A percentile compares a stretch with the other conserved stretches of the same genome.
Evolutionary conservation across 1,139 yeast genomes (phyloP).

Genomic region (Saccharomycopsis hybrid): DNA sequence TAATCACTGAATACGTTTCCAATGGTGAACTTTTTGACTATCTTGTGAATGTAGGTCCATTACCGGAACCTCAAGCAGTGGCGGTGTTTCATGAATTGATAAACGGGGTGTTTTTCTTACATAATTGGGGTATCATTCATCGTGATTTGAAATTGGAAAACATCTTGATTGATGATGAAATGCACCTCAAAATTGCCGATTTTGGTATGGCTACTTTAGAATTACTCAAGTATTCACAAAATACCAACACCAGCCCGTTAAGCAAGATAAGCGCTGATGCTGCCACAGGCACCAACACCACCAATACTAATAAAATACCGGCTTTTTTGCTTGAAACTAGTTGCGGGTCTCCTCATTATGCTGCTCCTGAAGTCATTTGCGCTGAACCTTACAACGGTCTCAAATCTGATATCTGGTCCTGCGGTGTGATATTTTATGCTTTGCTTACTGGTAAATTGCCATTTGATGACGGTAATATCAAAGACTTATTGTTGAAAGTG

Average conservation of each 20-base stretch:
- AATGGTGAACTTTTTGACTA: slow-evolving; percentile 79
- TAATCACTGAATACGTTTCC: slow-evolving; percentile 74
- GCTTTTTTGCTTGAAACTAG: slow-evolving; percentile 69
- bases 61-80: slow-evolving; percentile 68
- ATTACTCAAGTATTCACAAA: slow-evolving; percentile 19
- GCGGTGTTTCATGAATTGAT: slow-evolving; percentile 70
- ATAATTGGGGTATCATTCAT: slow-evolving; percentile 73
- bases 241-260: background rate
- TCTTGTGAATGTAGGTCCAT: slow-evolving; percentile 64
- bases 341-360: slow-evolving; percentile 85
- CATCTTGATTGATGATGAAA: slow-evolving; percentile 55
- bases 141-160: slow-evolving; percentile 81
- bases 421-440: slow-evolving; percentile 78
- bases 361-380: slow-evolving; percentile 79
- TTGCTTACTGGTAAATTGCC: slow-evolving; percentile 73
- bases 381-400: slow-evolving; percentile 77
- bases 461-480: slow-evolving; percentile 73
- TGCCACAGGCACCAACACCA: background rate
- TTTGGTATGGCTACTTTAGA: slow-evolving; percentile 87
- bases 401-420: slow-evolving; percentile 82
- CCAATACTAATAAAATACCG: slow-evolving; percentile 33
- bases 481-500: slow-evolving; percentile 62
- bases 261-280: slow-evolving; percentile 1
- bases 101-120: slow-evolving; percentile 77
- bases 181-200: slow-evolving; percentile 73